A percentile compares a stretch with the other conserved stretches of the same genome.
Evolutionary conservation across 495 filamentous ascomycete species (phyloP).

Genomic region (Cercophora scortea): DNA sequence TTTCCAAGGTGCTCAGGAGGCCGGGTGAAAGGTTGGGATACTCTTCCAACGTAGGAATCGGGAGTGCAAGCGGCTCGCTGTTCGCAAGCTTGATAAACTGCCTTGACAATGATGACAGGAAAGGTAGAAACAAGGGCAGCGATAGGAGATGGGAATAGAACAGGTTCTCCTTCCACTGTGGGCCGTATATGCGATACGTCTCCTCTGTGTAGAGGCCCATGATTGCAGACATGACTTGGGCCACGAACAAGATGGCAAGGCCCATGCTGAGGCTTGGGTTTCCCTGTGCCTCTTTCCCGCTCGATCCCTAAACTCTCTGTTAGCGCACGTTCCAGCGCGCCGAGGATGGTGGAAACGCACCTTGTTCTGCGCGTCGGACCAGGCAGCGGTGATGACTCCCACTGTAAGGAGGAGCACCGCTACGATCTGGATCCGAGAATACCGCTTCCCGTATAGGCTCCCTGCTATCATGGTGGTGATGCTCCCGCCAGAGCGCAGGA

Average conservation of each 20-base stretch:
- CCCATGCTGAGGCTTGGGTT: constrained; percentile 56
- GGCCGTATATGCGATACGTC: constrained; percentile 76
- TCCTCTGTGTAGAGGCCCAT: constrained; percentile 93
- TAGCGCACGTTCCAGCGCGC: constrained; percentile 1
- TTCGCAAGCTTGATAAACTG: constrained; percentile 45
- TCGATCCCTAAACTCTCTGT: constrained; percentile 18
- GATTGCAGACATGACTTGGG: constrained; percentile 82
- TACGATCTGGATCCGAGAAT: constrained; percentile 68
- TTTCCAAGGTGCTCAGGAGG: constrained; percentile 26
- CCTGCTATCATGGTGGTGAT: constrained; percentile 89
- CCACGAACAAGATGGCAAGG: constrained; percentile 75
- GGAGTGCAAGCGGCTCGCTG: constrained; percentile 38
- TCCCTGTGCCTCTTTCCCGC: constrained; percentile 17
- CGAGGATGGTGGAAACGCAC: constrained; percentile 30
- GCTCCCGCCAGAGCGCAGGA: constrained; percentile 87
- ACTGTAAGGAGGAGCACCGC: constrained; percentile 75
- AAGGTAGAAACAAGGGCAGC: constrained; percentile 57
- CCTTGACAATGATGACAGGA: constrained; percentile 40
- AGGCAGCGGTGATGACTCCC: constrained; percentile 78
- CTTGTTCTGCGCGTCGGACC: constrained; percentile 80
- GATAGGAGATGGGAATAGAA: constrained; percentile 87
- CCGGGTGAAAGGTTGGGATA: constrained; percentile 15
- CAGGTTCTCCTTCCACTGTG: constrained; percentile 91
- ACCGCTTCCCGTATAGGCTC: constrained; percentile 74
- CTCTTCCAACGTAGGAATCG: constrained; percentile 20